Conservation (phyloP, 2,329 filamentous ascomycete species). For the Ophiocordyceps unilateralis region DNA sequence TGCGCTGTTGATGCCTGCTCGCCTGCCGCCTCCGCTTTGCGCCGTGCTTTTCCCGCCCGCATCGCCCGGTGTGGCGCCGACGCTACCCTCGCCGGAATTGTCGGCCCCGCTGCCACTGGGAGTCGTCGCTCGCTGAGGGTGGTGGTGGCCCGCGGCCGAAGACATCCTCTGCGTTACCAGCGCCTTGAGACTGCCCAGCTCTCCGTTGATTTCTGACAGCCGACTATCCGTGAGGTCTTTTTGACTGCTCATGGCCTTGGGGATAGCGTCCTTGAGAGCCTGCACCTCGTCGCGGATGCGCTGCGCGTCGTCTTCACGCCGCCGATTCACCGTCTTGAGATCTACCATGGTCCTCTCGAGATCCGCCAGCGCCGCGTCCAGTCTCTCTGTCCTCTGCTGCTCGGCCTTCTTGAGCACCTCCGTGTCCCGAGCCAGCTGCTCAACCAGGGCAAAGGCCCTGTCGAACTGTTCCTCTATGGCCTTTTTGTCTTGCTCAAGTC, state of each 20-base stretch:
- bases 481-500: constrained; percentile 86
- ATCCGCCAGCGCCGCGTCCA: constrained; percentile 68
- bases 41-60: constrained; percentile 16
- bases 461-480: constrained; percentile 87
- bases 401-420: constrained; percentile 75
- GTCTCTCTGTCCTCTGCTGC: constrained; percentile 61
- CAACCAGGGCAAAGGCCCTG: constrained; percentile 75
- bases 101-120: not conserved
- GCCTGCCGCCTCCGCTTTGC: constrained; percentile 15
- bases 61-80: constrained; percentile 14
- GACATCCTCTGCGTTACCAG: constrained; percentile 52
- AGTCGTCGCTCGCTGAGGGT: constrained; percentile 8
- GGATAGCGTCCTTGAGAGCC: constrained; percentile 66
- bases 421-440: constrained; percentile 84
- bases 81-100: constrained; percentile 8
- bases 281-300: constrained; percentile 76
- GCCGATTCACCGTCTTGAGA: constrained; percentile 63
- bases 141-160: constrained; percentile 7
- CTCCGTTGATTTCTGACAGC: constrained; percentile 68
- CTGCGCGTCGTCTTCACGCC: constrained; percentile 75
- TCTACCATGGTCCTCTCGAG: constrained; percentile 70
- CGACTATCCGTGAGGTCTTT: constrained; percentile 68
- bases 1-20: constrained; percentile 12
- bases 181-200: constrained; percentile 85
- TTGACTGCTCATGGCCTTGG: constrained; percentile 74